Evolutionary conservation across 2,329 filamentous ascomycete species (phyloP), one percentile per base, ranked within the genome.

Genomic region (Paecilomyces formosus): DNA sequence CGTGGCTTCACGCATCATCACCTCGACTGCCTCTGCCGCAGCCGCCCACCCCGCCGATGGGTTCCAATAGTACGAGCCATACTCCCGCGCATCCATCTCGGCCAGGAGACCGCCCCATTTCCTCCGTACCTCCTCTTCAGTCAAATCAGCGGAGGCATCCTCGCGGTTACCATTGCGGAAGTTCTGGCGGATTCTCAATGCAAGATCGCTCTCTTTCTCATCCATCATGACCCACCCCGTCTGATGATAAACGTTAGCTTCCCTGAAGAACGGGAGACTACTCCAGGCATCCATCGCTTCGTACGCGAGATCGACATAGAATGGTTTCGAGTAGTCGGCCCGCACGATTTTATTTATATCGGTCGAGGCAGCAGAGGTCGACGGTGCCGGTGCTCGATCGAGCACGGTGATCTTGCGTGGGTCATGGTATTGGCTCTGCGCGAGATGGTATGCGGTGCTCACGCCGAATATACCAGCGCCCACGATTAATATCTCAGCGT

Each of bases 261-360:
- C 74, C 63, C 78, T 74, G 75, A 82, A 84, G 2, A 86, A 74
- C 0, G 84, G 81, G 56, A 85, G 81, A 0, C 71, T 73, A 57
- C 79, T 78, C 78, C 86, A 90, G 0, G 83, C 72, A 55, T 85
- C 81, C 65, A 87, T 84, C 0, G 87, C 84, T 72, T 89, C 85
- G 28, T 88, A 78, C 0, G 82, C 87, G 21, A 90, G 78, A 55
- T 80, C 72, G 70, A 82, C 85, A 75, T 90, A 89, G 15, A 85
- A 71, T 1, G 82, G 73, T 64, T 87, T 84, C 57, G 82, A 78
- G 73, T 89, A 89, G 70, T 89, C 87, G 54, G 86, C 84, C 58
- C 87, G 84, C 15, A 89, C 80, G 28, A 88, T 85, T 71, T 89
- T 89, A 76, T 88, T 89, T 81, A 86, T 85, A 73, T 90, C 87